These are phyloP conservation scores for Flaveria bidentis DNA, from an alignment of 129 eudicot species.

Conservation along the genomic window DNA sequence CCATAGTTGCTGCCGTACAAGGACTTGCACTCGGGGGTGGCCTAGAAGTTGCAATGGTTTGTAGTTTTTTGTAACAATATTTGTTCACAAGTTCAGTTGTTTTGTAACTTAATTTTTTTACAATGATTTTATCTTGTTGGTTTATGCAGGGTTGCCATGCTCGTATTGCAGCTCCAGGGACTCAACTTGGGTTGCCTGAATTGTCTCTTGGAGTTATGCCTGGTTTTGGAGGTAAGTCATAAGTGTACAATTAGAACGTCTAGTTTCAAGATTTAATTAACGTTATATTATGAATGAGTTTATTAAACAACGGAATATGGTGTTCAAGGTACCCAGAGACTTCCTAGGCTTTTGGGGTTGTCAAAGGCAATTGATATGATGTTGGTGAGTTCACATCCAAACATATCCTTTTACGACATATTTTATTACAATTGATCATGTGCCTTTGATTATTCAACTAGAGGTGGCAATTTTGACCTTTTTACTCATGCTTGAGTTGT, in stretches of 20 bases:
- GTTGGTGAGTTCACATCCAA: constrained; percentile 57
- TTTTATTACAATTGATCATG: not conserved
- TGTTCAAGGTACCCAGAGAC: constrained; percentile 85
- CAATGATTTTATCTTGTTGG: not conserved
- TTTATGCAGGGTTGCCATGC: constrained; percentile 83
- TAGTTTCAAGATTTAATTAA: not conserved
- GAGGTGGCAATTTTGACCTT: not conserved
- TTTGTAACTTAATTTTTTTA: not conserved
- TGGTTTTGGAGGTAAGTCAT: constrained; percentile 76
- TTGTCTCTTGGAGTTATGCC: constrained; percentile 93
- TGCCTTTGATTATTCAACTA: not conserved
- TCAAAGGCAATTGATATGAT: constrained; percentile 83
- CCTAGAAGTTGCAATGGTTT: constrained; percentile 85
- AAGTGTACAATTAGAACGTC: not conserved
- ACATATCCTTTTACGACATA: not conserved
- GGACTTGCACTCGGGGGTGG: constrained; percentile 99
- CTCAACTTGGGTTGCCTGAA: constrained; percentile 96
- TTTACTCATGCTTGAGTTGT: not conserved
- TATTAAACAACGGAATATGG: constrained; percentile 3
- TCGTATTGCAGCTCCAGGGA: constrained; percentile 77
- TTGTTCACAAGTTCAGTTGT: not conserved
- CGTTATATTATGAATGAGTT: constrained; percentile 5
- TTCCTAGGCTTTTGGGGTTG: constrained; percentile 92
- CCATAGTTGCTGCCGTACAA: constrained; percentile 88
- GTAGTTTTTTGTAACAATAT: constrained; percentile 25